These are phyloP conservation scores for Euphorbia peplus DNA, from an alignment of 345 rosid species.

Conservation along the genomic window DNA sequence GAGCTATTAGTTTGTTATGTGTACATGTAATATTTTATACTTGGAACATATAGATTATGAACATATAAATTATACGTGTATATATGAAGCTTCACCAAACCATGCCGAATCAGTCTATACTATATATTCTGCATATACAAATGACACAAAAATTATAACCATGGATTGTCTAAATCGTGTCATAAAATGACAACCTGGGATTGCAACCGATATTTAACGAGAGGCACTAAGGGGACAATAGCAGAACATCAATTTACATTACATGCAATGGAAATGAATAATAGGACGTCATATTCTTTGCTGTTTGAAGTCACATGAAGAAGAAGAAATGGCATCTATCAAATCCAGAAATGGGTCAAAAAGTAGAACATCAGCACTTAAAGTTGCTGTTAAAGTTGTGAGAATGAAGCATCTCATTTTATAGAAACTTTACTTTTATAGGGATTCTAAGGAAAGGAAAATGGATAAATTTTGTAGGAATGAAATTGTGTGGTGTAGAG, in stretches of 20 bases:
- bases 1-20: conserved; percentile 6
- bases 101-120: no score
- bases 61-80: no score
- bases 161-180: no score
- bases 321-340: background rate
- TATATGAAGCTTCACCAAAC: no score
- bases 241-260: background rate
- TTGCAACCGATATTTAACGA: background rate
- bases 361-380: conserved; percentile 5
- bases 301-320: conserved; percentile 4
- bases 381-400: background rate
- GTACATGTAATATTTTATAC: conserved; percentile 11
- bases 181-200: no score
- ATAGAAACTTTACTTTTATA: conserved; percentile 6
- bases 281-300: conserved; percentile 9
- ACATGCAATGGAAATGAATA: conserved; percentile 2
- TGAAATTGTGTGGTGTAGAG: conserved; percentile 13
- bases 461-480: background rate
- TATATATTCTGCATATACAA: no score
- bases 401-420: conserved; percentile 17
- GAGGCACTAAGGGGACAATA: background rate
- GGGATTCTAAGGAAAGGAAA: conserved; percentile 21
- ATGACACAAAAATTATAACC: no score
- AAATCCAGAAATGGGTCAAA: conserved; percentile 21
- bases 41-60: conserved; percentile 9